Base-by-base conservation (phyloP, 345 rosid genomes). In the Boechera retrofracta region DNA sequence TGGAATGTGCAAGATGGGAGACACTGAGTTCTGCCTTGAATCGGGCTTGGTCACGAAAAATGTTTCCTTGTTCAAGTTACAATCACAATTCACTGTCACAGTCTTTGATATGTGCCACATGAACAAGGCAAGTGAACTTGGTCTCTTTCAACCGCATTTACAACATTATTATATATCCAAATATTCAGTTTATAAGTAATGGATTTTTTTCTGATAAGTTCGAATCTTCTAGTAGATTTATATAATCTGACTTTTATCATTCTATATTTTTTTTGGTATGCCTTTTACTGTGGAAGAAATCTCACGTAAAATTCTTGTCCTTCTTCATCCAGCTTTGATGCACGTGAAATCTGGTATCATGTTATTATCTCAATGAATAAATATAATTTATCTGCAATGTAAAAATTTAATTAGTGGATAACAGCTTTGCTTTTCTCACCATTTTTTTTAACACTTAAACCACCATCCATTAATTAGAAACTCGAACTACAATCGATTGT, bases 301-400 rank as follows among this genome's bases (percentile, higher is more conserved):
- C 69, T 78, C 69, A 78, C 77, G 68, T 72, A 58, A 72, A 78
- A 69, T 58, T 66, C 0, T 66, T 66, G 77, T 72, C 53, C 21
- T 66, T 72, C 65, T 65, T 78, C 73, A 66, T 72, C 68, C 72
- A 64, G 47, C 72, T 77, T 72, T 64, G 68, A 38, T 65, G 77
- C 77, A 78, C 74, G 77, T 78, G 81, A 72, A 78, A 67, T 68
- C 57, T 66, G 51, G 64, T 78, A 64, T 26, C 51, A 51, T 66
- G 48, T 24, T 78, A 72, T 72, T 51, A 59, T 78, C 70, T 69
- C 64, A 15, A 3, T 35, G 51, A 29, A 10, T 53, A 29, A 41
- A 15, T 32, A 62, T 49, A 35, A 12, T 55, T 1, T 21, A 51
- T 32, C 48, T 71, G 48, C 13, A 0, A 36, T 64, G 47, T 52